Conservation (phyloP, 345 rosid genomes). For the Carallia brachiata region DNA sequence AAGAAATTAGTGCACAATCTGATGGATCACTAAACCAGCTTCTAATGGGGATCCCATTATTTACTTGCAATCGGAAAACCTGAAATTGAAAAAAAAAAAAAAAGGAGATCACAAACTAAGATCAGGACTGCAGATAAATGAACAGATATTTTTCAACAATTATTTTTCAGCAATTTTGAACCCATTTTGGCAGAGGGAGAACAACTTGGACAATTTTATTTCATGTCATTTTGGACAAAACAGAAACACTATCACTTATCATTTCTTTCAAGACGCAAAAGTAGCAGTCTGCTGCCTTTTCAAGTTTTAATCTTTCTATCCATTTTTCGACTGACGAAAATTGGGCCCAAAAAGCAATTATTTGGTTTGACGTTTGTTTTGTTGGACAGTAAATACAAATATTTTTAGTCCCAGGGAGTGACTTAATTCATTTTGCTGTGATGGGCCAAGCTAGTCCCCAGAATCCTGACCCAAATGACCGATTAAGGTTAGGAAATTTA, state of each 20-base stretch:
- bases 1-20: slow-evolving; percentile 69
- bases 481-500: too few relatives aligned
- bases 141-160: neutral
- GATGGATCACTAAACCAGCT: slow-evolving; percentile 94
- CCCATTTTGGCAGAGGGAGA: too few relatives aligned
- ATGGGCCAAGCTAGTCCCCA: neutral
- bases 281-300: neutral
- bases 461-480: neutral
- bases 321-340: too few relatives aligned
- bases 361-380: too few relatives aligned
- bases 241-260: neutral
- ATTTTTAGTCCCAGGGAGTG: neutral
- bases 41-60: slow-evolving; percentile 93
- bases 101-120: slow-evolving; percentile 11
- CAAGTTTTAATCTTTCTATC: neutral
- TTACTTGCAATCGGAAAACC: slow-evolving; percentile 91
- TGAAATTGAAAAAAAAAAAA: slow-evolving; percentile 29
- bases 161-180: neutral
- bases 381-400: neutral
- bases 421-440: neutral
- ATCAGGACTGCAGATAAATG: slow-evolving; percentile 11
- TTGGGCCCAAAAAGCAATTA: too few relatives aligned
- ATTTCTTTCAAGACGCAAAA: neutral
- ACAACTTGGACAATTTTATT: neutral
- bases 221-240: neutral